A percentile compares a stretch with the other conserved stretches of the same genome.
These are phyloP conservation scores for Hibiscus syriacus DNA, from an alignment of 345 rosid genomes.

Conservation along the genomic window DNA sequence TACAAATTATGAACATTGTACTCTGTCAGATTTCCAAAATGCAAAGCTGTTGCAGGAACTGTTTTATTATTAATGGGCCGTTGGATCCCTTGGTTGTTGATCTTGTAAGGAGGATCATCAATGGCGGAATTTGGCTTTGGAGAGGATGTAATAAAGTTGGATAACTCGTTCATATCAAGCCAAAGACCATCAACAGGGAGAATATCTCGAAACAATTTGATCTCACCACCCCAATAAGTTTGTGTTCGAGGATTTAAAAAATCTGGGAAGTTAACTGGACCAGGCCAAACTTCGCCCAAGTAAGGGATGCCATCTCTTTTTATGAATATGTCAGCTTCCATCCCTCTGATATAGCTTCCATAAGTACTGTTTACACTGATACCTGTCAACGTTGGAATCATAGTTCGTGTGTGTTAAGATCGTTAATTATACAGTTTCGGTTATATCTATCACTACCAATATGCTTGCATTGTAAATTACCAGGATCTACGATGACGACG, in stretches of 20 bases:
- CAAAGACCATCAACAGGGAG: conserved; percentile 63
- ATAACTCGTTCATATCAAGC: conserved; percentile 76
- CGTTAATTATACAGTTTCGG: not conserved
- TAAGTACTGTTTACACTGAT: conserved; percentile 44
- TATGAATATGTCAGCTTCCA: conserved; percentile 51
- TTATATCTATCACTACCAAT: not conserved
- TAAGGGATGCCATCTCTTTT: conserved; percentile 50
- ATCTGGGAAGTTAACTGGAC: conserved; percentile 58
- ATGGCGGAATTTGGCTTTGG: conserved; percentile 32
- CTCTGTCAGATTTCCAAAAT: conserved; percentile 49
- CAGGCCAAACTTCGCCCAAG: conserved; percentile 71
- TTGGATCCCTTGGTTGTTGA: conserved; percentile 39
- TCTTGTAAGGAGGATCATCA: conserved; percentile 66
- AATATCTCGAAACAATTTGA: conserved; percentile 37
- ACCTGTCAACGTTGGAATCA: conserved; percentile 26
- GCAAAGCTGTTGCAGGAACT: conserved; percentile 45
- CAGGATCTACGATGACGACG: conserved; percentile 63
- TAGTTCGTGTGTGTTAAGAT: not conserved
- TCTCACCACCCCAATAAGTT: conserved; percentile 52
- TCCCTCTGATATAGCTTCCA: conserved; percentile 48
- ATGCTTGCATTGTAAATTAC: conserved; percentile 14
- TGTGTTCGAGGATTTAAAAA: conserved; percentile 42
- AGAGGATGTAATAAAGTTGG: conserved; percentile 51
- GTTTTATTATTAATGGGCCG: conserved; percentile 33
- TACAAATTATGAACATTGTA: conserved; percentile 67